Percentiles rank a stretch among this genome's conserved stretches.
These are phyloP conservation scores for Physcomitrium patens DNA, from an alignment of 225 moss, liverwort and hornwort genomes.

Conservation along the genomic window DNA sequence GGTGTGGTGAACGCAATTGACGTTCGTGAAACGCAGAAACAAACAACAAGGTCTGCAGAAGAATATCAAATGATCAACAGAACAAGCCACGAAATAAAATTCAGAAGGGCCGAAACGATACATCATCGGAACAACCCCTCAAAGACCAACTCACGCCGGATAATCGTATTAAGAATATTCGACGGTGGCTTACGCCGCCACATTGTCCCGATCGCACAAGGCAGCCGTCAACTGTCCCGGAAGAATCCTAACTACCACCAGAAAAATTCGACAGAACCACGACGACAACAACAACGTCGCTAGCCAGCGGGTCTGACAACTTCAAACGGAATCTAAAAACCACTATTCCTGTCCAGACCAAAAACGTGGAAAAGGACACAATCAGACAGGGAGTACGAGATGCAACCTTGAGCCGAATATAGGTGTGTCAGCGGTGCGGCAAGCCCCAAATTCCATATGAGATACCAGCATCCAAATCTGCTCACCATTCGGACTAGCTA, in stretches of 20 bases:
- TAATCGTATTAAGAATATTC: neutral
- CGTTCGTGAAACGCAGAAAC: neutral
- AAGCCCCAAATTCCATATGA: neutral
- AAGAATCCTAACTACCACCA: no score
- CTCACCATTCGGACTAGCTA: neutral
- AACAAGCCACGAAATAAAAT: neutral
- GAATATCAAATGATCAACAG: neutral
- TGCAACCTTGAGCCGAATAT: neutral
- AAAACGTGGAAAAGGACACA: neutral
- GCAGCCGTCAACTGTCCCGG: no score
- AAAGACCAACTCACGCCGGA: neutral
- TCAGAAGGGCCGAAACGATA: no score
- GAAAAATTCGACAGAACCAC: neutral
- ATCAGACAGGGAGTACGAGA: neutral
- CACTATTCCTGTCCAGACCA: slow-evolving; percentile 11
- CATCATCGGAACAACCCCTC: neutral
- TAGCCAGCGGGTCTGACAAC: neutral
- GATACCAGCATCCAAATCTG: neutral
- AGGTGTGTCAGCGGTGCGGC: neutral
- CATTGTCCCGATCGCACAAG: slow-evolving; percentile 29
- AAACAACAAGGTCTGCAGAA: neutral
- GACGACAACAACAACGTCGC: neutral
- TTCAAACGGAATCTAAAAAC: slow-evolving; percentile 16
- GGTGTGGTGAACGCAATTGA: slow-evolving; percentile 26
- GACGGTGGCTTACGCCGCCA: neutral